These are phyloP conservation scores for Ailanthus altissimus DNA, from an alignment of 345 rosid species.

Conservation along the genomic window DNA sequence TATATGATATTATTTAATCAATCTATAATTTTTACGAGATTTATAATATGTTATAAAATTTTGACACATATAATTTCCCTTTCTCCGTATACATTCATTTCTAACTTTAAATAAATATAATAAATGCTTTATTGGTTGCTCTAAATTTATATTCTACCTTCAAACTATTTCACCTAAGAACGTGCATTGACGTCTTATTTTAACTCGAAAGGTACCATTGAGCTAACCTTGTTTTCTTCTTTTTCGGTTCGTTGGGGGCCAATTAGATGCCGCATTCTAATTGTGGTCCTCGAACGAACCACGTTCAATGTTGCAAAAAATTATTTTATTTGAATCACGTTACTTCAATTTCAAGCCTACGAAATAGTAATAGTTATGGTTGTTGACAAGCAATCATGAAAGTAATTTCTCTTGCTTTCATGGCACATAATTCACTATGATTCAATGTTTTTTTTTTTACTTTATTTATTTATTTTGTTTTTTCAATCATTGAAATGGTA, in stretches of 20 bases:
- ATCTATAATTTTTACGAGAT: too few species aligned
- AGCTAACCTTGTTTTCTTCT: not conserved
- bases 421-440: not conserved
- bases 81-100: too few species aligned
- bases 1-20: too few species aligned
- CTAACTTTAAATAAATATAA: too few species aligned
- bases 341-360: not conserved
- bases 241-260: too few species aligned
- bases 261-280: not conserved
- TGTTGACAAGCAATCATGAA: not conserved
- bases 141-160: not conserved
- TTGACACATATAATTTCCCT: too few species aligned
- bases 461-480: not conserved
- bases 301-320: not conserved
- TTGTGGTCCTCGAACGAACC: constrained; percentile 1
- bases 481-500: not conserved
- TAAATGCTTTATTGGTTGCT: not conserved
- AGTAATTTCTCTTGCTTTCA: not conserved
- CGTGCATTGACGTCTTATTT: not conserved
- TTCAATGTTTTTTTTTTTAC: not conserved
- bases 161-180: not conserved
- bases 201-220: not conserved
- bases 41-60: too few species aligned
- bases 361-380: not conserved
- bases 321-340: not conserved